Evolutionary conservation across 495 filamentous ascomycete species (phyloP), one percentile per base, ranked within the genome.

Genomic region (Monascus purpureus): DNA sequence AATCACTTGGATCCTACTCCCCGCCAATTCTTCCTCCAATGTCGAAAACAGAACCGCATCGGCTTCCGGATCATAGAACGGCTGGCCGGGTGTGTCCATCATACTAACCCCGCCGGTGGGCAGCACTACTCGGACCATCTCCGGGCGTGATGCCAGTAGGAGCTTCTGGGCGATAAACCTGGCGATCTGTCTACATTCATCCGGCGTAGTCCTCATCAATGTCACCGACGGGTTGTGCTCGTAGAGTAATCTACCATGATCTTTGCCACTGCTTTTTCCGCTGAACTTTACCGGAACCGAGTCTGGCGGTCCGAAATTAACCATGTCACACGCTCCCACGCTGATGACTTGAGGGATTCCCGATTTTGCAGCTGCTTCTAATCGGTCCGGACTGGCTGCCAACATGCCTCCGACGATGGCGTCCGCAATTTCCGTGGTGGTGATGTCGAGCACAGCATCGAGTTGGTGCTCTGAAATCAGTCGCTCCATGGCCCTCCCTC

Each of bases 141-240:
- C 39, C 12, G 50, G 47, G n/a, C 46, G 37, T 19, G 24, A 42
- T 4, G 48, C 49, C 0, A 40, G 42, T 38, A 42, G 55, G 29
- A 82, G 34, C 38, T 72, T 75, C 24, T 49, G 40, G 3, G 59
- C 63, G 19, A 81, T 67, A 26, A 65, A 62, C 25, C 36, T 42
- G 7, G 64, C 77, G 18, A 82, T 55, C 13, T 57, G 29, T 8
- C 29, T 36, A 36, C 61, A 68, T 45, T 83, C 77, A 15, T 69
- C 55, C 13, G 30, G 34, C 2, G 55, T 67, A 4, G 74, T 73
- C 29, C 78, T 38, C 61, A 81, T 65, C 6, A 83, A 39, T 2
- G 78, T 81, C 13, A 82, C 72, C 1, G 57, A 62, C 1, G 71
- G 57, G 44, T 80, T 81, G 43, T 83, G 78, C 47, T 67, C 70